Conservation (phyloP, 352 stramenopile species). For the Pythium vanterpoolii region DNA sequence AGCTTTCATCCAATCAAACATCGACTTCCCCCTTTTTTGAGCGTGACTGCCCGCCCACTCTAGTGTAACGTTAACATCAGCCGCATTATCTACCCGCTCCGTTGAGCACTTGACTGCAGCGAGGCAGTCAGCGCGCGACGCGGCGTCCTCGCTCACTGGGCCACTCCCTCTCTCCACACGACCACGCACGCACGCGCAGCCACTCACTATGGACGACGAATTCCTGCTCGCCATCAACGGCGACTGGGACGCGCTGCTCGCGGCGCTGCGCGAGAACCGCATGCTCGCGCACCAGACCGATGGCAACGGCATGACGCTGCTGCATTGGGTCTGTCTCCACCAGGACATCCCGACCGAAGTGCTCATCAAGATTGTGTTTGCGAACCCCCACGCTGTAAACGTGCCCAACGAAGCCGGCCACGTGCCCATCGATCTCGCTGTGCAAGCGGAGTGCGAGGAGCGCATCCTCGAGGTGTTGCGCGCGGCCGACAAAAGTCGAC, state of each 20-base stretch:
- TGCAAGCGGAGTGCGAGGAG: slow-evolving; percentile 72
- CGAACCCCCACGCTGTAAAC: slow-evolving; percentile 68
- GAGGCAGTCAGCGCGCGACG: slow-evolving; percentile 1
- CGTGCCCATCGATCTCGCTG: slow-evolving; percentile 65
- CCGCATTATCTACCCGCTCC: not conserved
- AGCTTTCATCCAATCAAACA: not conserved
- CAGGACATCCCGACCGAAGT: slow-evolving; percentile 69
- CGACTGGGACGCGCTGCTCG: slow-evolving; percentile 72
- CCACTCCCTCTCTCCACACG: too few species aligned
- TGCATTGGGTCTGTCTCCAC: slow-evolving; percentile 82
- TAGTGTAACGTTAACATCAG: not conserved
- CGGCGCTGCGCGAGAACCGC: slow-evolving; percentile 57
- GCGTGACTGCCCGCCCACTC: too few species aligned
- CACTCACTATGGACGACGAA: slow-evolving; percentile 52
- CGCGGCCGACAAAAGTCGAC: slow-evolving; percentile 39
- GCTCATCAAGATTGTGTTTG: slow-evolving; percentile 78
- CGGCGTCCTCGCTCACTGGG: not conserved
- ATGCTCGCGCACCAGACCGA: slow-evolving; percentile 58
- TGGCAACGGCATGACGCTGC: slow-evolving; percentile 67
- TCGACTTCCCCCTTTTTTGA: not conserved
- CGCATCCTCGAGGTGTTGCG: slow-evolving; percentile 71
- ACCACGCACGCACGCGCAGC: not conserved
- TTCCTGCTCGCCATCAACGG: slow-evolving; percentile 80
- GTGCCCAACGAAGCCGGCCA: slow-evolving; percentile 74
- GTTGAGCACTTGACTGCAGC: not conserved